Percentiles rank a stretch among this genome's conserved stretches.
Conservation (phyloP, 73 alveolate genomes). For the Uronychia binucleata region DNA sequence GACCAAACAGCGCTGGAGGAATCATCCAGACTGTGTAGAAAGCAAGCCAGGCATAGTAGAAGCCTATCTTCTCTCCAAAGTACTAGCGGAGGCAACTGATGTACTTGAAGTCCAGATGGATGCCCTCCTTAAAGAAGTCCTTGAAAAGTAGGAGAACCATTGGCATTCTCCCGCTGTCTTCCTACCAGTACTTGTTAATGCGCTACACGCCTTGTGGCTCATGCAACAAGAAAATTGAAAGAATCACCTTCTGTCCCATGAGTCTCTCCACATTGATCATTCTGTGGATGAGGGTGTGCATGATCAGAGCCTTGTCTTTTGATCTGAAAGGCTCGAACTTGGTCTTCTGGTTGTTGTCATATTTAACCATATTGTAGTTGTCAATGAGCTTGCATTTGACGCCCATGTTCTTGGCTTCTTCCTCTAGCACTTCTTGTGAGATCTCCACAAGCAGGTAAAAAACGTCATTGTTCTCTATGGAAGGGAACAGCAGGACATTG, state of each 20-base stretch:
- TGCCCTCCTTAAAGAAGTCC: conserved; percentile 37
- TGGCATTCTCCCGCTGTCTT: conserved; percentile 17
- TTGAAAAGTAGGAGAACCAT: not conserved
- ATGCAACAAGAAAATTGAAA: conserved; percentile 39
- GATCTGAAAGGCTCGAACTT: conserved; percentile 50
- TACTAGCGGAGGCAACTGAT: conserved; percentile 55
- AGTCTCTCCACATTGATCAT: not conserved
- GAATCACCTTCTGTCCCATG: not conserved
- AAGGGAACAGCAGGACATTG: conserved; percentile 17
- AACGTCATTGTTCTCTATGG: not conserved
- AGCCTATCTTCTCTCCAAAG: conserved; percentile 84
- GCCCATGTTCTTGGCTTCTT: conserved; percentile 40
- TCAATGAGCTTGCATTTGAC: conserved; percentile 24
- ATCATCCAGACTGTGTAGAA: conserved; percentile 82
- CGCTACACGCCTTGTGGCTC: conserved; percentile 23
- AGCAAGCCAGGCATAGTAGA: conserved; percentile 82
- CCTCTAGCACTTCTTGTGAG: conserved; percentile 17
- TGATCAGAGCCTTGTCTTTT: conserved; percentile 22
- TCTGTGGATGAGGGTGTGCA: conserved; percentile 9
- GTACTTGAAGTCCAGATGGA: conserved; percentile 16
- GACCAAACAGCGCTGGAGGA: conserved; percentile 72
- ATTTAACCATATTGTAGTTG: conserved; percentile 5
- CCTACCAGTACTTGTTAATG: conserved; percentile 7
- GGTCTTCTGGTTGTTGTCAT: conserved; percentile 22
- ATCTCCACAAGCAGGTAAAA: conserved; percentile 17